Evolutionary conservation across 176 grass and related monocot genomes (phyloP), one percentile per base, ranked within the genome.

Genomic region (Carex pumila): DNA sequence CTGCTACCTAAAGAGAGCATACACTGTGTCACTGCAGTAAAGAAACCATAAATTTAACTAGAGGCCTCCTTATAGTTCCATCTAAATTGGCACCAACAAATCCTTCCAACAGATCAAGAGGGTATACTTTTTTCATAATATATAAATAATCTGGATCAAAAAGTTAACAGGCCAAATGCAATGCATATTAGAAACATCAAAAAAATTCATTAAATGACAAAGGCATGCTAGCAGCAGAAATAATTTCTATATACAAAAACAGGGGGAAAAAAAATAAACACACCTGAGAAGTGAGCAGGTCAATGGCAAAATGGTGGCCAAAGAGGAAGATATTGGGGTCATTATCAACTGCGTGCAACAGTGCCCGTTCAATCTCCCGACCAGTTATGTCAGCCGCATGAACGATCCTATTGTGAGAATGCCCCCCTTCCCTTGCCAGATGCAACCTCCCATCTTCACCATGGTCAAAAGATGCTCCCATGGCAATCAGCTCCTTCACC

Each of bases 331-430:
- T 90, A 85, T 93, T 94, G 36, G 94, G 89, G 79, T 93, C 95
- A 73, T 94, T 92, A 61, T 94, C 87, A 87, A 94, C 88, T 65
- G 95, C 95, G 80, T 94, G 89, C 32, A 98, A 88, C 31, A 98
- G 85, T 76, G 95, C 90, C 86, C 95, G 85, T 86, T 94, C 95
- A 30, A 98, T 98, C 86, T 98, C 95, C 81, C 91, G 85, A 60
- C 95, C 95, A 49, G 95, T 98, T 92, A 98, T 94, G 84, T 98
- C 92, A 66, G 95, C 91, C 32, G 91, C 88, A 91, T 98, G 95
- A 49, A 98, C 95, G 52, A 98, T 98, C 85, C 95, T 92, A 66
- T 98, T 98, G 85, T 98, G 95, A 75, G 95, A 94, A 88, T 98
- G 95, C 6, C 95, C 95, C 77, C 95, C 95, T 90, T 98, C 95